phyloP scores from a whole-genome alignment of 1,284 basidiomycete species.

The Ustilago tritici region DNA sequence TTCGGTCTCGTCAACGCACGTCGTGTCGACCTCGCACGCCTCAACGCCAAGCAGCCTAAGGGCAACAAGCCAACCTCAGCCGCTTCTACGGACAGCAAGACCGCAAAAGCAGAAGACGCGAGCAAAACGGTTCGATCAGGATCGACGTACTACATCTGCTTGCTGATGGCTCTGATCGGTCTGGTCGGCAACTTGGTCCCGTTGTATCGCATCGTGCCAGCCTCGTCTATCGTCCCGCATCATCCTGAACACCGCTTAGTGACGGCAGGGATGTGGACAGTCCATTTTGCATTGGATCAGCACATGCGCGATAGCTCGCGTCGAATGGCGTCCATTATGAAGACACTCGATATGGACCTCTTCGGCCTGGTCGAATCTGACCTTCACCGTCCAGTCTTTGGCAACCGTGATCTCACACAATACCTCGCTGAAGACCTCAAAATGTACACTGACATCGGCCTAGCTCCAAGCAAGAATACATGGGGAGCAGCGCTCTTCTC shows the following conservation, averaged over 20 bases:
- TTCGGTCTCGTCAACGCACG: constrained; percentile 41
- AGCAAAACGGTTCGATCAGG: constrained; percentile 13
- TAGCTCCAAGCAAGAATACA: constrained; percentile 88
- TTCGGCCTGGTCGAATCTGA: constrained; percentile 83
- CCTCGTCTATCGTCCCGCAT: constrained; percentile 76
- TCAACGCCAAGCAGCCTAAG: background rate
- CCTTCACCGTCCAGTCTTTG: constrained; percentile 84
- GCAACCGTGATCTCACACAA: constrained; percentile 78
- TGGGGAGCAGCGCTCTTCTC: constrained; percentile 74
- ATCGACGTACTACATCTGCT: constrained; percentile 45
- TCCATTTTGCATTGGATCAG: constrained; percentile 65
- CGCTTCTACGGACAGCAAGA: constrained; percentile 9
- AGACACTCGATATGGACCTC: constrained; percentile 67
- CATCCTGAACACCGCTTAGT: constrained; percentile 78
- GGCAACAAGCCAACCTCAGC: background rate
- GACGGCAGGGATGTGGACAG: constrained; percentile 90
- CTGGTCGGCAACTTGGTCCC: constrained; percentile 54
- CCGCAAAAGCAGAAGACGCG: constrained; percentile 7
- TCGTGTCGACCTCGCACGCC: constrained; percentile 21
- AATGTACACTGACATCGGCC: constrained; percentile 80
- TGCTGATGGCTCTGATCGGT: constrained; percentile 44
- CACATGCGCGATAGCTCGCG: constrained; percentile 70
- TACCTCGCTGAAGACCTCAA: constrained; percentile 75
- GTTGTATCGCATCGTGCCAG: constrained; percentile 72
- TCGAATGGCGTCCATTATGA: constrained; percentile 80